Base-by-base conservation (phyloP, 257 asterid genomes). In the Solanum bulbocastanum region DNA sequence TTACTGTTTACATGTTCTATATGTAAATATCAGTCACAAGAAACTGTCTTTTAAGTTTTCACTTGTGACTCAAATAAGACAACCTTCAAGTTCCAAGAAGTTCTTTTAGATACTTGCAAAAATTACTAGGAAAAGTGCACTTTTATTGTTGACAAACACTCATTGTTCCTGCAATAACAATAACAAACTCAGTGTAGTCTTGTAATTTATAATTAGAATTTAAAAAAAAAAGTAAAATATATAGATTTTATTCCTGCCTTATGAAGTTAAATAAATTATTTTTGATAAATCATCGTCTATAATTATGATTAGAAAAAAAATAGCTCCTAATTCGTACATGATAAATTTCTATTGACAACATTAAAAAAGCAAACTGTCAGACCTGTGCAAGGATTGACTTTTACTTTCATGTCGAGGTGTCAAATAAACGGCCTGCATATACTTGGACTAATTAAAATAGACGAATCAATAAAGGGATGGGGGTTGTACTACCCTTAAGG, bases 121-220 rank as follows among this genome's bases (percentile, higher is more conserved):
- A 18, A 91, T 96, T 85, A 94, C 92, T 49, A 93, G 99, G 90
- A 93, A 96, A 94, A 93, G 91, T 97, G 98, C 82, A 97, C 85
- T 89, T 71, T 71, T 68, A 12, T 33, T 13, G 22, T 13, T 68
- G 74, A 68, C 23, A 68, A 68, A 68, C 3, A 6, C 10, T 27
- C 10, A 27, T 12, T 93, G 96, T 97, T 92, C 69, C 0, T 60
- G 1, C 56, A 4, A 13, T 13, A 13, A 52, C 14, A 4, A 23
- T 23, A 2, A 60, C 6, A 23, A 22, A 23, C 0, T 60, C 3
- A 3, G 0, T 60, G 23, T 8, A 60, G 6, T 60, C 0, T 60
- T 3, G 1, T 4, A 60, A 60, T 3, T 60, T 3, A 0, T 4
- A 60, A 60, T 6, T 23, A 3, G 0, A 60, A 23, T 60, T 6